phyloP scores from a whole-genome alignment of 2,329 filamentous ascomycete species.

The Rhinocladiella mackenziei region DNA sequence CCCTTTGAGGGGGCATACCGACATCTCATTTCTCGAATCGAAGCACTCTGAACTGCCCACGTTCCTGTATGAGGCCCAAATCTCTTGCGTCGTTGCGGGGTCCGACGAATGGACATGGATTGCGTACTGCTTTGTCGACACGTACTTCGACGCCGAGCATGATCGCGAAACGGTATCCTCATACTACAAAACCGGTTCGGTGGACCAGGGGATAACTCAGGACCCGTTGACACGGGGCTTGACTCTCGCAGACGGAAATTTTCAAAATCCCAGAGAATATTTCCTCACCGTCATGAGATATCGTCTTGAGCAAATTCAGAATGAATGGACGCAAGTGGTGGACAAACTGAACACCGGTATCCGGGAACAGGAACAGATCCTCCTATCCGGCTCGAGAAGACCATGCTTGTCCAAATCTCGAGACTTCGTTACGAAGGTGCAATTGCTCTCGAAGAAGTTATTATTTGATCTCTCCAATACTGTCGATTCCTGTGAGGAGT shows the following conservation, averaged over 20 bases:
- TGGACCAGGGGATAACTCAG: neutral
- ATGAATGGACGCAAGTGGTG: neutral
- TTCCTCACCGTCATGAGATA: neutral
- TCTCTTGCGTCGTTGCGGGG: slow-evolving; percentile 3
- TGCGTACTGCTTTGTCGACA: slow-evolving; percentile 6
- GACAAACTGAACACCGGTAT: neutral
- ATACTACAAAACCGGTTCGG: neutral
- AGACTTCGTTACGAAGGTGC: too few species aligned
- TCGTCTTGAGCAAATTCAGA: neutral
- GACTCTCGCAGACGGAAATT: neutral
- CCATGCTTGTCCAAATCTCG: too few species aligned
- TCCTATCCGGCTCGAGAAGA: too few species aligned
- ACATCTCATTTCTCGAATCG: slow-evolving; percentile 2
- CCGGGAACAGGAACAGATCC: too few species aligned
- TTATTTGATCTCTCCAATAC: too few species aligned
- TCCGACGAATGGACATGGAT: neutral
- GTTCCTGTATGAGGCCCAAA: slow-evolving; percentile 5
- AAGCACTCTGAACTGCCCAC: neutral
- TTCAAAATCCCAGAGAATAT: neutral
- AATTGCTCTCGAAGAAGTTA: too few species aligned
- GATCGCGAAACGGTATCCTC: neutral
- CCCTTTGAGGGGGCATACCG: neutral
- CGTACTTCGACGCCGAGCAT: neutral
- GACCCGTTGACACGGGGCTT: neutral
- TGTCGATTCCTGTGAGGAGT: too few species aligned